Base-by-base conservation (phyloP, 106 monocot genomes). In the Phalaenopsis aphrodite region DNA sequence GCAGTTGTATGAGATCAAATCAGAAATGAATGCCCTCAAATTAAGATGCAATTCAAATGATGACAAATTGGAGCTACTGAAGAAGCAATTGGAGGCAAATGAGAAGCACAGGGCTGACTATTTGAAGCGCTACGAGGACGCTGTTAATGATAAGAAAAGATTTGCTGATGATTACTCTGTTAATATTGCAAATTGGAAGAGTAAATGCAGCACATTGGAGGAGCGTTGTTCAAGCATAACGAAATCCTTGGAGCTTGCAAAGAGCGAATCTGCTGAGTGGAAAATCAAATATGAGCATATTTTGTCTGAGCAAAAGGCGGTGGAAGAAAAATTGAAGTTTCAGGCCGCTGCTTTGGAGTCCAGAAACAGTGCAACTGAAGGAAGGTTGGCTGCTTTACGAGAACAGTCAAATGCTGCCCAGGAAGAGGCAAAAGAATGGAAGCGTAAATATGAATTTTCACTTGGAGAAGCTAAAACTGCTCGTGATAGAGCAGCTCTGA, bases 391-490 rank as follows among this genome's bases (percentile, higher is more conserved):
- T 75, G 93, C 93, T 83, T 87, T 85, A 78, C 87, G 94, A 48
- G 96, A 96, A 65, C 94, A 94, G 72, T 91, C 90, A 74, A 85
- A 88, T 75, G 88, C 94, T 79, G 87, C 91, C 78, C 88, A 87
- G 57, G 93, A 93, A 77, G 96, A 96, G 81, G 96, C 94, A 75
- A 82, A 80, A 37, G 94, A 96, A 79, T 96, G 96, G 96, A 93
- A 94, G 79, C 78, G 90, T 5, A 96, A 96, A 79, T 96, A 94
- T 81, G 96, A 90, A 65, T 78, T 88, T 76, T 85, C 94, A 61
- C 74, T 83, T 83, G 79, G 83, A 18, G 96, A 96, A 81, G 90
- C 90, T 49, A 96, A 92, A 86, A 72, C 83, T 45, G 90, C 93
- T 81, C 74, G 94, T 67, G 90, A 90, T 78, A 87, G 89, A 83